These are phyloP conservation scores for Crithidia mellificae DNA, from an alignment of 208 protist genomes.

Conservation along the genomic window DNA sequence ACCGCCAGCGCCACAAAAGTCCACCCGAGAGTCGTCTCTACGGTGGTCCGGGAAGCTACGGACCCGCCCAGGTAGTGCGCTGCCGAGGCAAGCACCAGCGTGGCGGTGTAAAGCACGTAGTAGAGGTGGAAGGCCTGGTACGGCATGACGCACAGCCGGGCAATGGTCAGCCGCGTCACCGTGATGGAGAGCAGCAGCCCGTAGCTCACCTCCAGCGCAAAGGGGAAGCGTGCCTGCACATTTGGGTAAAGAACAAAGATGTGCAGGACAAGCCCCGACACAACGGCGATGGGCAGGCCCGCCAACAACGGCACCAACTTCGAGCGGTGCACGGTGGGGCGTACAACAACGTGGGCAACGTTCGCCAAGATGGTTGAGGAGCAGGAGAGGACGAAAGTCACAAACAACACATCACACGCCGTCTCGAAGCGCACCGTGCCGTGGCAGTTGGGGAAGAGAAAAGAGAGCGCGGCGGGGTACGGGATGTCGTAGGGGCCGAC, in stretches of 20 bases:
- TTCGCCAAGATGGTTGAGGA: slow-evolving; percentile 61
- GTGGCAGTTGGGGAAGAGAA: slow-evolving; percentile 18
- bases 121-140: slow-evolving; percentile 56
- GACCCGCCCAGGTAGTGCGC: slow-evolving; percentile 35
- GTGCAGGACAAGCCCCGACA: slow-evolving; percentile 49
- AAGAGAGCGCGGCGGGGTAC: slow-evolving; percentile 5
- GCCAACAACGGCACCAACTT: slow-evolving; percentile 39
- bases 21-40: slow-evolving; percentile 41
- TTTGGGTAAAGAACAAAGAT: slow-evolving; percentile 48
- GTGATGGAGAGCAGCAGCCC: slow-evolving; percentile 71
- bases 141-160: slow-evolving; percentile 77
- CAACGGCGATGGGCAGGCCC: slow-evolving; percentile 44
- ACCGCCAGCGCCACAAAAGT: slow-evolving; percentile 41
- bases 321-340: slow-evolving; percentile 35
- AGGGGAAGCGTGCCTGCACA: slow-evolving; percentile 57
- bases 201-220: slow-evolving; percentile 79
- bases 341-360: slow-evolving; percentile 48
- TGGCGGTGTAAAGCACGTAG: slow-evolving; percentile 34
- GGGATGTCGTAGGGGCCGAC: slow-evolving; percentile 47
- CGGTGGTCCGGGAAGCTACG: slow-evolving; percentile 6
- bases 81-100: slow-evolving; percentile 29
- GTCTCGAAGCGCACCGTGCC: slow-evolving; percentile 47
- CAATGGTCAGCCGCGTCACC: slow-evolving; percentile 75
- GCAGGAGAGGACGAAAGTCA: slow-evolving; percentile 38
- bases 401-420: slow-evolving; percentile 49